Conservation (phyloP, 2,329 filamentous ascomycete genomes). For the Aurifilum marmelostoma region DNA sequence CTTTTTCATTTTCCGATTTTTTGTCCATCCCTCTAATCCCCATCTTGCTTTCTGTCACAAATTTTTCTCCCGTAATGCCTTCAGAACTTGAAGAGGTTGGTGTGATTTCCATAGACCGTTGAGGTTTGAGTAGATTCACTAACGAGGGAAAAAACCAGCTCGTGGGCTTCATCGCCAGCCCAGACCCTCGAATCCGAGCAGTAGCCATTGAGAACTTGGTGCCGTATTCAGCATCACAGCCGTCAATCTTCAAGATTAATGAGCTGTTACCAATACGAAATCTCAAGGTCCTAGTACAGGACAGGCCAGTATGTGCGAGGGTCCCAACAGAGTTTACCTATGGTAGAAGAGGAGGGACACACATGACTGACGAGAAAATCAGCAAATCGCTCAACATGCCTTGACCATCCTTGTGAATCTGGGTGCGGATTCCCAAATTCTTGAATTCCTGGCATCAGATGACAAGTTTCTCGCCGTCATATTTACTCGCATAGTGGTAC, state of each 20-base stretch:
- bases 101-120: slow-evolving; percentile 4
- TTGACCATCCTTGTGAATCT: slow-evolving; percentile 89
- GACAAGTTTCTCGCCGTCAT: slow-evolving; percentile 79
- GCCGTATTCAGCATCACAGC: slow-evolving; percentile 75
- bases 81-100: slow-evolving; percentile 76
- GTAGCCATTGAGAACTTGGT: slow-evolving; percentile 85
- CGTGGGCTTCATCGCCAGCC: slow-evolving; percentile 90
- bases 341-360: no score
- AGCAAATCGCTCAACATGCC: slow-evolving; percentile 92
- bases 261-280: slow-evolving; percentile 80
- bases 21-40: slow-evolving; percentile 25
- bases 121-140: background rate
- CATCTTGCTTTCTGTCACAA: slow-evolving; percentile 1
- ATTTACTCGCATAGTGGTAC: slow-evolving; percentile 73
- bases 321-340: no score
- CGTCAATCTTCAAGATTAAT: slow-evolving; percentile 80
- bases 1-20: no score
- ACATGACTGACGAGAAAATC: slow-evolving; percentile 6
- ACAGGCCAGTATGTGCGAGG: slow-evolving; percentile 68
- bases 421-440: slow-evolving; percentile 74
- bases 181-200: slow-evolving; percentile 87
- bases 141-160: slow-evolving; percentile 56
- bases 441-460: slow-evolving; percentile 74
- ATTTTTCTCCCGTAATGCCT: slow-evolving; percentile 57
- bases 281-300: slow-evolving; percentile 82